Evolutionary conservation across 352 stramenopile species (phyloP).

Genomic region (Phytopythium kandeliae): DNA sequence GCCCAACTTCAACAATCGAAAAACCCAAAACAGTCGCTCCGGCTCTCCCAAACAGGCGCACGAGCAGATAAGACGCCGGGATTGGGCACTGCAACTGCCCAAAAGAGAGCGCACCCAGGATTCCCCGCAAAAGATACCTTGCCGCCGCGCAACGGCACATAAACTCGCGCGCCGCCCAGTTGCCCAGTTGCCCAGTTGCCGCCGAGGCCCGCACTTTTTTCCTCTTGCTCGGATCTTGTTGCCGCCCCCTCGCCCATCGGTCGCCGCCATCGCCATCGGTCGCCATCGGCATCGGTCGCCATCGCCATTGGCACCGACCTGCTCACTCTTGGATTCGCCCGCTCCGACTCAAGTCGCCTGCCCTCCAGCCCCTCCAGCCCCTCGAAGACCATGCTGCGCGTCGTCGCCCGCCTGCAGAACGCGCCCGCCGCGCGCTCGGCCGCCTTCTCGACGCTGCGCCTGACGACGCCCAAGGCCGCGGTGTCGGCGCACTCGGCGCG

Average conservation of each 20-base stretch:
- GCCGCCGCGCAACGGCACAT: background rate
- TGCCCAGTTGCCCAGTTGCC: background rate
- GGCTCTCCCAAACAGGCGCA: background rate
- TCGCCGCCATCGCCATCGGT: no score
- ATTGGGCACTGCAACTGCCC: background rate
- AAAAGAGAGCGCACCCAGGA: background rate
- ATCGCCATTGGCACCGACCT: no score
- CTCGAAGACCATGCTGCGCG: conserved; percentile 1
- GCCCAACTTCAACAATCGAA: conserved; percentile 4
- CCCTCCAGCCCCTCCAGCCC: background rate
- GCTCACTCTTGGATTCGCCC: conserved; percentile 1
- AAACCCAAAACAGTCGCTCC: background rate
- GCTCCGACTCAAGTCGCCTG: conserved; percentile 2
- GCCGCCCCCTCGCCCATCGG: no score
- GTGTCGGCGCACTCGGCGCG: conserved; percentile 1
- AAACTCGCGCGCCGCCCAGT: background rate
- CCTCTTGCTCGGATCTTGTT: background rate
- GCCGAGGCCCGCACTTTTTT: no score
- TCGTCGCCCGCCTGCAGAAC: conserved; percentile 7
- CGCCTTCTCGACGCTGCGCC: conserved; percentile 8
- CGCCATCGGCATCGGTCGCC: no score
- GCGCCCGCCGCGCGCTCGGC: conserved; percentile 5
- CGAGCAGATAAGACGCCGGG: background rate
- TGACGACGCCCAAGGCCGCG: conserved; percentile 9
- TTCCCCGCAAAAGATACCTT: no score